Base-by-base conservation (phyloP, 2,329 filamentous ascomycete genomes). In the Dactylellina sp. region DNA sequence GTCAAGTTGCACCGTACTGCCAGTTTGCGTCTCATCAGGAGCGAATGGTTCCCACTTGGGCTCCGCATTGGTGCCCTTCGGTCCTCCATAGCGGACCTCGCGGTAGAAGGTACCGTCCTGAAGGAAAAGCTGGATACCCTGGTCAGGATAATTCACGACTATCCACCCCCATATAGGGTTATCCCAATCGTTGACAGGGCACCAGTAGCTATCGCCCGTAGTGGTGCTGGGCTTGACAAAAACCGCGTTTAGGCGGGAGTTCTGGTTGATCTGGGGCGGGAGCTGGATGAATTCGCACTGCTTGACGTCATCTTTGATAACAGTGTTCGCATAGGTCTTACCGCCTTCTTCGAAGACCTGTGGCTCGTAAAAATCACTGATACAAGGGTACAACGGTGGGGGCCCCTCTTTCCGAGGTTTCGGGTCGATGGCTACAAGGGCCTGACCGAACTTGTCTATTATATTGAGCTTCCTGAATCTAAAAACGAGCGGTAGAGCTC, bases 371-470 rank as follows among this genome's bases (percentile, higher is more conserved):
- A 76, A 81, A 57, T 82, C 80, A 47, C 81, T 81, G 7, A 82
- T 77, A 75, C 78, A 80, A 1, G 82, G 82, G 1, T 12, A 20
- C 1, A 50, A 2, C 12, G 7, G 7, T n/a, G 18, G 46, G 11
- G 46, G 20, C 6, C 20, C n/a, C 12, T 24, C 5, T 11, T 1
- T 32, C 28, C 28, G 11, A 28, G 46, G 46, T 6, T 11, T 28
- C 5, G 53, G 52, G 44, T 82, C 79, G n/a, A 82, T 79, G 16
- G 79, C 79, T 7, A 75, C 46, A 24, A 83, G 55, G 7, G 78
- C 77, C 52, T 85, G 84, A 0, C 84, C 84, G 49, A 85, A 85
- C 75, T 85, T 85, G 78, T 85, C 84, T 28, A 85, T 78, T 40
- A 85, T 80, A 75, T 84, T 84, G 47, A 86, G 64, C 74, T 84